A percentile compares a stretch with the other conserved stretches of the same genome.
phyloP scores from a whole-genome alignment of 2,329 filamentous ascomycete species.

The Lachnellula suecica region DNA sequence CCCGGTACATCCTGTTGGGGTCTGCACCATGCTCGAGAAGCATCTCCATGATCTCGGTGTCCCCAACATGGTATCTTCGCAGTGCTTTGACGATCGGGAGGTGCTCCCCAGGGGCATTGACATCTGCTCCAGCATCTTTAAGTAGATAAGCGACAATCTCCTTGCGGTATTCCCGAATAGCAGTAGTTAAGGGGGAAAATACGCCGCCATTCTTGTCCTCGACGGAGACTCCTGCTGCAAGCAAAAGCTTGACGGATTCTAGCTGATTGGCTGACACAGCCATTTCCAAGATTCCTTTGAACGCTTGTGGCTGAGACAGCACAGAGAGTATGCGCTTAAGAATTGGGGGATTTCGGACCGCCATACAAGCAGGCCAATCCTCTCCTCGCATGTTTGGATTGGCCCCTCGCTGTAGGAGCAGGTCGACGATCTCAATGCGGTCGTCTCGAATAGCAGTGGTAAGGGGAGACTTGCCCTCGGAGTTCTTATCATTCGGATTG shows the following conservation, averaged over 20 bases:
- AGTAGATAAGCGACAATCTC: constrained; percentile 63
- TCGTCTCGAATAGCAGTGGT: constrained; percentile 66
- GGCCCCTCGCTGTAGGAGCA: constrained; percentile 57
- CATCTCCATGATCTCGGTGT: constrained; percentile 61
- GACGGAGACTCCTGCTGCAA: constrained; percentile 49
- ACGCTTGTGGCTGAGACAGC: constrained; percentile 57
- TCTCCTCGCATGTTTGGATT: constrained; percentile 63
- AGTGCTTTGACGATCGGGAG: constrained; percentile 70
- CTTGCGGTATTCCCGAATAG: constrained; percentile 61
- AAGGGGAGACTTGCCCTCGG: constrained; percentile 59
- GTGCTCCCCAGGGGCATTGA: constrained; percentile 69
- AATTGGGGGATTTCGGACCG: constrained; percentile 59
- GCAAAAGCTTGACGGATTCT: constrained; percentile 59
- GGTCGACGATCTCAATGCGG: constrained; percentile 57
- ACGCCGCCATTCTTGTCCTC: constrained; percentile 73
- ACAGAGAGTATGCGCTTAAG: constrained; percentile 57
- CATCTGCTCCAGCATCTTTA: constrained; percentile 60
- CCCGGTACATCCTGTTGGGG: constrained; percentile 66
- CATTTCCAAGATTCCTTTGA: constrained; percentile 67
- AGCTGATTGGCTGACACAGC: constrained; percentile 66
- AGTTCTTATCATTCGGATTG: constrained; percentile 57
- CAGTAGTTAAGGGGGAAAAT: constrained; percentile 68
- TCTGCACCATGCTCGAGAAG: constrained; percentile 64
- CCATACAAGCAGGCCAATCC: constrained; percentile 72
- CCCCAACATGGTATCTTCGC: constrained; percentile 53